Evolutionary conservation across 768 basidiomycete species (phyloP), one percentile per base, ranked within the genome.

Genomic region (Amanita exitialis): DNA sequence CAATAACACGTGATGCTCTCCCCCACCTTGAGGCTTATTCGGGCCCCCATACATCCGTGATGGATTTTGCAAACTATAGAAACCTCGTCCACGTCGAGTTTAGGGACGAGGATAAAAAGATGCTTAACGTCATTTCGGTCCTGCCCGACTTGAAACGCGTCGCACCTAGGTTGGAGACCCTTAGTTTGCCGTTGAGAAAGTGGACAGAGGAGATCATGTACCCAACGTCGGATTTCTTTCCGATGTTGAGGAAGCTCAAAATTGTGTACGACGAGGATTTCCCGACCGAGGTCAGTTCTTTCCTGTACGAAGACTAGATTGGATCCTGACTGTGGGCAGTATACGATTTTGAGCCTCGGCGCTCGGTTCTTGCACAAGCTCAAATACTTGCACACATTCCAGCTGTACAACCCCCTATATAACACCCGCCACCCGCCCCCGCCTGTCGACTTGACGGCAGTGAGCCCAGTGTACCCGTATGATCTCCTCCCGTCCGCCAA

Each of bases 151-250:
- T 72, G 13, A 66, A 66, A n/a, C 53, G 54, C 0, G 56, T 67
- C 12, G 47, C 41, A 44, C 57, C 59, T 15, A 25, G 47, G 5
- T 53, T 62, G 16, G 23, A 50, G 35, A 52, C 54, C 6, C 59
- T 70, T 25, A 57, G 69, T 8, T 67, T 72, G 39, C 53, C 67
- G 35, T 47, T 69, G n/a, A 61, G 66, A 34, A 60, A 61, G 47
- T 77, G 75, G 75, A 74, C 76, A 51, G 63, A 70, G 37, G 74
- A 76, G 54, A 65, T 76, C 6, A 56, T 76, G 16, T 65, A 71
- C 35, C 73, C 72, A 4, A 56, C 73, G 20, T 62, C 63, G n/a
- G 58, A 62, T 41, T 64, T 72, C 35, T 73, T 75, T 51, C 53
- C 50, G 7, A 51, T 57, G 8, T 55, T 77, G 5, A 60, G 62